Evolutionary conservation across 2,329 filamentous ascomycete species (phyloP).

Genomic region (Xylaria arbuscula): DNA sequence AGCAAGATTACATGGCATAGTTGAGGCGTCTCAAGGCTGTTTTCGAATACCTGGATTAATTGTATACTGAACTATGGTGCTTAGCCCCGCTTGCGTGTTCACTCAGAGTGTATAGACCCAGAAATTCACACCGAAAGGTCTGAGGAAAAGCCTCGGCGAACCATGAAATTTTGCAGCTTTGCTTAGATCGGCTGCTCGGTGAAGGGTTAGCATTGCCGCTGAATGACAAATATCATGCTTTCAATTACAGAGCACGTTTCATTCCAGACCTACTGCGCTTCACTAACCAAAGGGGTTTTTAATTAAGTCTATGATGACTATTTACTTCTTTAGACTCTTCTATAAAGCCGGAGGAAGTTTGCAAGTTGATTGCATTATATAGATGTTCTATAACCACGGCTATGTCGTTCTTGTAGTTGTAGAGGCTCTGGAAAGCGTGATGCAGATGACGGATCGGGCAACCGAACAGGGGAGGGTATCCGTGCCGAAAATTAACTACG

Average conservation of each 20-base stretch:
- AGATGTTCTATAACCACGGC: neutral
- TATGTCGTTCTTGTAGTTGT: conserved; percentile 2
- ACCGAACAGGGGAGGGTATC: conserved; percentile 30
- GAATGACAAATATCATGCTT: neutral
- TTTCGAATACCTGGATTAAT: neutral
- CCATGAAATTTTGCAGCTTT: neutral
- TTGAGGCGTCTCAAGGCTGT: neutral
- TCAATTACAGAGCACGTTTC: neutral
- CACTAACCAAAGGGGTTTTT: neutral
- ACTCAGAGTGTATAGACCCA: neutral
- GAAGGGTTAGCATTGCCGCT: neutral
- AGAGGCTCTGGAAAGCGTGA: neutral
- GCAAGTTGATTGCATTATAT: neutral
- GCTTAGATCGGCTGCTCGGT: neutral
- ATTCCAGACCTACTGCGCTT: neutral
- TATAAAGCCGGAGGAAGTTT: neutral
- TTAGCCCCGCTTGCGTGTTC: neutral
- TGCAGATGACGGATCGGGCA: conserved; percentile 17
- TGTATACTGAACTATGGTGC: neutral
- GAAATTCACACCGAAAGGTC: neutral
- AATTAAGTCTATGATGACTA: neutral
- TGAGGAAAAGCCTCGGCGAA: neutral
- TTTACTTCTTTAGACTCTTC: neutral
- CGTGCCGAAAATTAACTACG: conserved; percentile 33
- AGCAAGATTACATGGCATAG: neutral